Evolutionary conservation across 2,329 filamentous ascomycete species (phyloP), one percentile per base, ranked within the genome.

Genomic region (Talaromyces sp.): DNA sequence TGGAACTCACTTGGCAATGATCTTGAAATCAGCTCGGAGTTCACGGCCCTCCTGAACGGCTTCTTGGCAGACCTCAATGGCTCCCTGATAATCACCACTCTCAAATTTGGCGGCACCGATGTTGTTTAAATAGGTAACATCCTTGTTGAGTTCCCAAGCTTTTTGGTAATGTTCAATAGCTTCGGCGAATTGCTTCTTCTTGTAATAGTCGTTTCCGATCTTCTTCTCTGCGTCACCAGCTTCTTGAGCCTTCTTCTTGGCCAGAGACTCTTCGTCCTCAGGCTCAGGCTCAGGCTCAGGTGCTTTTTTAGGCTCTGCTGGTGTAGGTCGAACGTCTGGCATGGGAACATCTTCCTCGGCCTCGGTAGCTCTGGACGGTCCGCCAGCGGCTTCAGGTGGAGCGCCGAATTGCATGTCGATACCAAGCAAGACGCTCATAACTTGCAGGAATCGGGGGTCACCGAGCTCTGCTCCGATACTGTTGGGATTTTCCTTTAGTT

Each of bases 101-200:
- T 99, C 95, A 72, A 93, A 98, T 74, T 96, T 88, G 67, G 94
- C 95, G 3, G 95, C 95, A 67, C 93, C 92, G 37, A 96, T 86
- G 81, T 99, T 99, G 83, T 96, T 99, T 67, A 98, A 85, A 81
- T 99, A 99, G 17, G 94, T 95, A 74, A 99, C 96, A 74, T 99
- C 95, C 84, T 97, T 95, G 86, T 92, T 85, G 45, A 91, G 80
- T 66, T 97, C 93, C 95, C 95, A 99, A 0, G 95, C 95, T 78
- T 96, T 96, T 77, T 79, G 86, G 84, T 99, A 99, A 82, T 99
- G 92, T 75, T 89, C 87, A 73, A 99, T 97, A 60, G 95, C 95
- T 74, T 90, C 88, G 73, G 98, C 95, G 71, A 99, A 97, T 76
- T 97, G 89, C 71, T 92, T 90, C 87, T 98, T 98, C 89, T 99